phyloP scores from a whole-genome alignment of 2,329 filamentous ascomycete species.

The Epichloe brachyelytri region DNA sequence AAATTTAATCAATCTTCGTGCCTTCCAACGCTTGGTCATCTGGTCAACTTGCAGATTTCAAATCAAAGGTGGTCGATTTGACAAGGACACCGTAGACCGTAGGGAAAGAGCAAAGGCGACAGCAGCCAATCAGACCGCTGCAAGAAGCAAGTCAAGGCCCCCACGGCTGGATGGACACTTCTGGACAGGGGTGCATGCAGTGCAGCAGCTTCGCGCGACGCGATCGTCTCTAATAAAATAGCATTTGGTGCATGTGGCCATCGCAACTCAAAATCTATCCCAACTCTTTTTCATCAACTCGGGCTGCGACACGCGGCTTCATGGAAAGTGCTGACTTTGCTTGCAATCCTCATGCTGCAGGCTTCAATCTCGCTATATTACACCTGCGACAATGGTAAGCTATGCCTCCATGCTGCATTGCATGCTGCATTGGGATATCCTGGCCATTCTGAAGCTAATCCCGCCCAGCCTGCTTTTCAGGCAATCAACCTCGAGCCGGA shows the following conservation, averaged over 20 bases:
- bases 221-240: background rate
- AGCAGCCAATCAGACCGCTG: too few relatives aligned
- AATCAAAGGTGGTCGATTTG: too few relatives aligned
- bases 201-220: background rate
- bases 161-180: too few relatives aligned
- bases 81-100: too few relatives aligned
- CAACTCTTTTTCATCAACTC: background rate
- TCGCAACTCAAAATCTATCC: background rate
- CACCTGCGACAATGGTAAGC: background rate
- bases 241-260: background rate
- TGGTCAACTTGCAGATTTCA: too few relatives aligned
- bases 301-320: background rate
- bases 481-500: conserved; percentile 92
- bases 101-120: too few relatives aligned
- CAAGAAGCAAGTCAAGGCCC: too few relatives aligned
- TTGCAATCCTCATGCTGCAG: background rate
- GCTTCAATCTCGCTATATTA: background rate
- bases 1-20: too few relatives aligned
- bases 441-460: background rate
- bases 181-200: background rate
- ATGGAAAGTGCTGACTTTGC: background rate
- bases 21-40: too few relatives aligned
- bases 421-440: background rate
- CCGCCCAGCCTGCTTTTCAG: conserved; percentile 52
- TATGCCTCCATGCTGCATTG: background rate